Evolutionary conservation across 192 early-diverging fungal genomes (phyloP), one percentile per base, ranked within the genome.

Genomic region (Linnemannia zychae): DNA sequence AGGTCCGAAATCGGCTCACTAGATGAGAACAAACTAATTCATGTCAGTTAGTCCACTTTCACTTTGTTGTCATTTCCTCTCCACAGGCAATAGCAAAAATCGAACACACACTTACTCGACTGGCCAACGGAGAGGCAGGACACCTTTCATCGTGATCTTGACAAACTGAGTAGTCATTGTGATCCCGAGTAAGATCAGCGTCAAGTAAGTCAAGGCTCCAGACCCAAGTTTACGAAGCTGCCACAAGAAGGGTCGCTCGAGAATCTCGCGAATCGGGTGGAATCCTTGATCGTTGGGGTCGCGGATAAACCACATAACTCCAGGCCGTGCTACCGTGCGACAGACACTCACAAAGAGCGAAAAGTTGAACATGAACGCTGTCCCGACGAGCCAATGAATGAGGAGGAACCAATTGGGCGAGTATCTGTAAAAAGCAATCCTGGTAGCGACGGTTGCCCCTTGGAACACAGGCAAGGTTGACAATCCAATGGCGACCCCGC

Each of bases 261-360:
- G 84, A 53, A 99, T 97, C 78, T 99, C 98, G 71, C 95, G 93
- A 77, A 99, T 94, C 7, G 98, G 96, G 80, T 97, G 94, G 82
- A 98, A 98, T 36, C 95, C 92, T 28, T 96, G 95, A 82, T 99
- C 98, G 66, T 96, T 97, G 7, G 98, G 98, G 79, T 99, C 97
- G 60, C 97, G 92, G 47, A 99, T 96, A 86, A 99, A 99, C 98
- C 98, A 99, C 91, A 99, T 91, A 18, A 99, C 96, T 20, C 98
- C 98, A 0, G 95, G 95, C 0, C 98, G 92, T n/a, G 98, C 91
- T 7, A 97, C 89, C 57, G 95, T 91, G n/a, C 97, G 92, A 52
- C 96, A 95, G 11, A 93, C 86, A 11, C 92, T 75, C 11, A 99
- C 92, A 82, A 97, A 97, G 5, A 92, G 89, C 9, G 98, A 96